Base-by-base conservation (phyloP, 345 rosid genomes). In the Bruguiera parviflora region DNA sequence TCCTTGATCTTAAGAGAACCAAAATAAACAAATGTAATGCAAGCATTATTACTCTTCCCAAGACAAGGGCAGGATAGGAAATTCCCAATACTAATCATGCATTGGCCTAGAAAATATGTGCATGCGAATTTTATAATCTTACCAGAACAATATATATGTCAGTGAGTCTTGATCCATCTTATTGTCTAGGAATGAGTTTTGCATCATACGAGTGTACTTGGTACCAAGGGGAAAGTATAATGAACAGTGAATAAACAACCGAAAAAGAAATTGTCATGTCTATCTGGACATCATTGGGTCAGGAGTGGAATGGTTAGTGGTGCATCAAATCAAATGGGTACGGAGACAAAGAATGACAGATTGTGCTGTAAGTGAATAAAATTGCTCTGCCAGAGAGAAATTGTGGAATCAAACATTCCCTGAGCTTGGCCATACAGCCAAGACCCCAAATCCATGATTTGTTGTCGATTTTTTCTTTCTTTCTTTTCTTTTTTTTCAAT, bases 331-430 rank as follows among this genome's bases (percentile, higher is more conserved):
- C 49, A 22, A 70, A 8, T 13, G 24, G 32, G 63, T 53, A 46
- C 9, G 22, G 20, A 39, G 31, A 21, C 60, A 61, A 20, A 28
- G 53, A 2, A 7, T 15, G 49, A 46, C 8, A 27, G 24, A 28
- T 13, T 21, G 47, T 32, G 59, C 43, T 55, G 47, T 47, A 2
- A 66, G 51, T 49, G 51, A 61, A 35, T 53, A 16, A 71, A 61
- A 37, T 25, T 46, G 63, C 58, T 43, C 49, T 76, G 69, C 66
- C 65, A 75, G 72, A 67, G 59, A 53, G 59, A 53, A 55, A 63
- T 65, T 65, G 77, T 68, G 72, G 82, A 80, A 82, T 81, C 78
- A 70, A 77, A 82, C 76, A 84, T 81, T 74, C 80, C 63, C 69
- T 68, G 71, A 65, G 75, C 67, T 81, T 71, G 81, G 81, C 76